A percentile compares a stretch with the other conserved stretches of the same genome.
phyloP scores from a whole-genome alignment of 306 rosid species.

The Spatholobus suberectus region DNA sequence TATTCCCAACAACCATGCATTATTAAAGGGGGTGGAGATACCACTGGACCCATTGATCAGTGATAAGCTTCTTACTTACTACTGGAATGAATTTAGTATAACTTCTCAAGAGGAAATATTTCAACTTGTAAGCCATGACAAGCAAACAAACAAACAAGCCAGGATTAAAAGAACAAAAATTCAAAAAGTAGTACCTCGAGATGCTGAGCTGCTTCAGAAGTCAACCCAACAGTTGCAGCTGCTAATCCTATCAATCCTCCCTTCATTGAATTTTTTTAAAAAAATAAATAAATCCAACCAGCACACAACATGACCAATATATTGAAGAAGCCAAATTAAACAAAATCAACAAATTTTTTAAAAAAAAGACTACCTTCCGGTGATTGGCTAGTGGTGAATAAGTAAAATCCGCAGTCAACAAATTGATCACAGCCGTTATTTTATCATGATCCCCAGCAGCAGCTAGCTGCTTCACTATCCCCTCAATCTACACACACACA shows the following conservation, averaged over 20 bases:
- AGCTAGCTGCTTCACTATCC: slow-evolving; percentile 88
- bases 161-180: background rate
- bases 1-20: background rate
- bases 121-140: slow-evolving; percentile 18
- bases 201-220: slow-evolving; percentile 90
- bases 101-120: slow-evolving; percentile 3
- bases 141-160: slow-evolving; percentile 9
- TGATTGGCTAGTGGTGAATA: slow-evolving; percentile 88
- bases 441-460: slow-evolving; percentile 80
- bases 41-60: slow-evolving; percentile 2
- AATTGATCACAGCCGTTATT: slow-evolving; percentile 80
- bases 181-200: slow-evolving; percentile 69
- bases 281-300: background rate
- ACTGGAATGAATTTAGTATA: background rate
- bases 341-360: background rate
- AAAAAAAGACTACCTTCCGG: slow-evolving; percentile 67
- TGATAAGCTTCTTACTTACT: background rate
- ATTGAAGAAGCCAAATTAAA: slow-evolving; percentile 33
- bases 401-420: slow-evolving; percentile 78
- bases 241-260: slow-evolving; percentile 99
- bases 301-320: slow-evolving; percentile 11
- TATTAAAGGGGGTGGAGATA: background rate
- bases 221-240: slow-evolving; percentile 99
- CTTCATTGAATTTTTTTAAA: slow-evolving; percentile 44
- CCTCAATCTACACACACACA: slow-evolving; percentile 72